A percentile compares a stretch with the other conserved stretches of the same genome.
These are phyloP conservation scores for Xylaria sp. DNA, from an alignment of 2,329 filamentous ascomycete species.

Conservation along the genomic window DNA sequence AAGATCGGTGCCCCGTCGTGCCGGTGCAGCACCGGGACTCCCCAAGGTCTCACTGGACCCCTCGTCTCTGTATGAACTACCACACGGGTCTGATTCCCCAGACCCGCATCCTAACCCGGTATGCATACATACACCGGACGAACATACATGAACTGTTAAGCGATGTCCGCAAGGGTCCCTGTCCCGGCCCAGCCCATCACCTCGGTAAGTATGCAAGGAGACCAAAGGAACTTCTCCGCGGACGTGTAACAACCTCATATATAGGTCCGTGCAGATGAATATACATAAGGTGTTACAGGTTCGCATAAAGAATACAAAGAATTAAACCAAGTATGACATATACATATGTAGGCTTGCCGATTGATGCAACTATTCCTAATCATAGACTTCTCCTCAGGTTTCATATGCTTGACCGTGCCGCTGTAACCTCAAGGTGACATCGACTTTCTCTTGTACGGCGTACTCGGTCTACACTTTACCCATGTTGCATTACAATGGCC, in stretches of 20 bases:
- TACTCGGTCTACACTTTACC: not conserved
- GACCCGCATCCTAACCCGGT: constrained; percentile 1
- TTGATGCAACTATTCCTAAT: not conserved
- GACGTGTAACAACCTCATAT: not conserved
- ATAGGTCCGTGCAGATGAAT: not conserved
- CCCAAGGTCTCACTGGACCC: not conserved
- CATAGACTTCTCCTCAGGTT: not conserved
- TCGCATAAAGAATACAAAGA: not conserved
- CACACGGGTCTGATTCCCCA: not conserved
- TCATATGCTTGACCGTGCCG: not conserved
- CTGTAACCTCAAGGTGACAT: not conserved
- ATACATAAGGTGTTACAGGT: not conserved
- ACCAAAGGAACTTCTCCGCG: not conserved
- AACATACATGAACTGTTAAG: constrained; percentile 1
- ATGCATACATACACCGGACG: not conserved
- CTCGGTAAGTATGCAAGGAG: not conserved
- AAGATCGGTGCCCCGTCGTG: constrained; percentile 16
- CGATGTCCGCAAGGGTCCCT: constrained; percentile 5
- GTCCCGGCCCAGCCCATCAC: not conserved
- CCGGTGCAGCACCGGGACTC: constrained; percentile 3
- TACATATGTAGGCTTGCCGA: not conserved
- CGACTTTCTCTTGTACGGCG: not conserved
- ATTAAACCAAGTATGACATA: not conserved
- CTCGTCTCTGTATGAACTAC: constrained; percentile 4
- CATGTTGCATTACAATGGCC: not conserved